Evolutionary conservation across 805 yeast genomes (phyloP), one percentile per base, ranked within the genome.

Genomic region (Candida multigemmis): DNA sequence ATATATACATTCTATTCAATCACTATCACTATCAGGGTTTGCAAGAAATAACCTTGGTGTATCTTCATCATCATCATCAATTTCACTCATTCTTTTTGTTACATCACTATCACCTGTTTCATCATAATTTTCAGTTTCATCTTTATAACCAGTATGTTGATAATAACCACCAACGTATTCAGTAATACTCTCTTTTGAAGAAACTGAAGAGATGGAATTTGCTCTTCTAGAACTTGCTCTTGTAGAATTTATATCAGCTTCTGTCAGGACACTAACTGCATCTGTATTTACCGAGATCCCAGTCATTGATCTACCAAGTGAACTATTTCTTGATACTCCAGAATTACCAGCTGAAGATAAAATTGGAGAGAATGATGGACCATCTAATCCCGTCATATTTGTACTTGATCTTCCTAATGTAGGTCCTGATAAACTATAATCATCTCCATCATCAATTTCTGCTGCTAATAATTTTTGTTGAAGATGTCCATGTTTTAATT

Each of bases 381-480:
- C 32, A 7, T 25, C 16, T 10, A 23, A 19, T 7, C 23, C 14
- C 6, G 26, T 17, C 11, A 16, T 21, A 23, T 24, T 24, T 7
- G 33, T 28, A 3, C 37, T 33, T 8, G 37, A 27, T 14, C 34
- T 26, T 4, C 33, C 34, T 13, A 33, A 21, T 3, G 19, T n/a
- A n/a, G n/a, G n/a, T n/a, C n/a, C n/a, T n/a, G n/a, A n/a, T n/a
- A 32, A 6, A 3, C 32, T 24, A 12, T 23, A 23, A 24, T 42
- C 46, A 27, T 74, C 83, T 18, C 62, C 71, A 29, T 78, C 84
- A 35, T 77, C 87, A 19, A 80, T 76, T 46, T 80, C 91, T 14
- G 79, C 70, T 2, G 87, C 89, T 33, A 81, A 57, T 51, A 80
- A 60, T 24, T 84, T 64, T 14, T 80, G 81, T 28, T 73, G 66